Evolutionary conservation across 2,329 filamentous ascomycete genomes (phyloP).

Genomic region (Xylaria sp.): DNA sequence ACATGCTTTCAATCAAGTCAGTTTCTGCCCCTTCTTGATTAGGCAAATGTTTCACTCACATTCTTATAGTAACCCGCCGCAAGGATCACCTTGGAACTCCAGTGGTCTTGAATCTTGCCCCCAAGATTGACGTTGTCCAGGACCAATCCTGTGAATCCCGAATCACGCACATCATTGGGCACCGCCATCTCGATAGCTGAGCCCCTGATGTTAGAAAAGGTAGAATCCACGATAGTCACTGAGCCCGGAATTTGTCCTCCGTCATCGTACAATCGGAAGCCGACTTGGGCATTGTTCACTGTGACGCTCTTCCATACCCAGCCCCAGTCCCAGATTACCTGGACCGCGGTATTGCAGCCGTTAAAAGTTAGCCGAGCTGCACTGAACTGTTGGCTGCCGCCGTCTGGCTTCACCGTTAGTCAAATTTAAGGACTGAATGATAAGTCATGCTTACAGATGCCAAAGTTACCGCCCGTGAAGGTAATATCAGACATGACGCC

Average conservation of each 20-base stretch:
- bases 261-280: constrained; percentile 61
- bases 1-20: constrained; percentile 20
- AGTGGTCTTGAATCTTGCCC: constrained; percentile 26
- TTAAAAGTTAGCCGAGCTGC: constrained; percentile 67
- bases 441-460: constrained; percentile 66
- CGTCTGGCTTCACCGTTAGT: constrained; percentile 73
- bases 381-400: constrained; percentile 28
- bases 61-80: constrained; percentile 25
- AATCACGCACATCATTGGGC: constrained; percentile 12
- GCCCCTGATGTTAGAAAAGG: constrained; percentile 15
- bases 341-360: constrained; percentile 64
- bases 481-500: constrained; percentile 75
- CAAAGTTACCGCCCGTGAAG: constrained; percentile 78
- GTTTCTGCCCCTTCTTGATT: not conserved
- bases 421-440: constrained; percentile 62
- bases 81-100: constrained; percentile 20
- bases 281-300: constrained; percentile 72
- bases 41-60: not conserved
- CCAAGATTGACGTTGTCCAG: constrained; percentile 31
- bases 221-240: constrained; percentile 23
- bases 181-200: constrained; percentile 29
- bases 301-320: constrained; percentile 77
- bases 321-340: constrained; percentile 80
- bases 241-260: constrained; percentile 45
- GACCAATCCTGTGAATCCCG: constrained; percentile 25